Base-by-base conservation (phyloP, 257 asterid genomes). In the Fraxinus anomala region DNA sequence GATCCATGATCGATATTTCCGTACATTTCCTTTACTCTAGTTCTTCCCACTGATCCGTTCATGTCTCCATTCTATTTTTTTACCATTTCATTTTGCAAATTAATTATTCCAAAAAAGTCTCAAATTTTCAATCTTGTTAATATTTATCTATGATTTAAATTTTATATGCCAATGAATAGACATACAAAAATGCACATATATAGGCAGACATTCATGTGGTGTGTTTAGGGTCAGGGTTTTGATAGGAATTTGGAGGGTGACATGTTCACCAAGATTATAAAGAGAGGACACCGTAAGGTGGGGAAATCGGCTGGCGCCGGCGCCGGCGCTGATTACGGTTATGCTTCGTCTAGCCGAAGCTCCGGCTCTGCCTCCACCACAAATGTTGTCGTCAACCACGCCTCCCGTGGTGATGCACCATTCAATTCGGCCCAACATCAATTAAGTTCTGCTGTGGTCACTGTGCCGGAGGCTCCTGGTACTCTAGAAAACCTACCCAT, bases 251-350 rank as follows among this genome's bases (percentile, higher is more conserved):
- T 39, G 28, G 63, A 26, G 12, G 40, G 77, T 44, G 26, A 54
- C 23, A 82, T 82, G 85, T 74, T 82, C 26, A 73, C 78, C 69
- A 82, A 82, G 56, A 67, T 82, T 16, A 82, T 82, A 79, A 82
- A 82, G 68, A 74, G 80, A 40, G 85, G 85, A 42, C 80, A 82
- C 24, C 79, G 76, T 12, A 82, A 82, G 78, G 77, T 76, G 54
- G 71, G 70, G 0, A 82, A 82, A 78, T 39, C 80, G 30, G 84
- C 76, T 1, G 69, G 42, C 19, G 79, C 44, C 54, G 81, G 73
- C 4, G 42, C 34, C 54, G 81, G 73, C 4, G 42, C 34, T 13
- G 75, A 76, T 70, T 63, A 61, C 51, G 73, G 17, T 21, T 63
- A 13, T 21, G 72, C 26, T 0, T 66, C 79, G 4, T 14, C 79